Evolutionary conservation across 495 filamentous ascomycete species (phyloP), one percentile per base, ranked within the genome.

Genomic region (Tuber microsphaerosporum): DNA sequence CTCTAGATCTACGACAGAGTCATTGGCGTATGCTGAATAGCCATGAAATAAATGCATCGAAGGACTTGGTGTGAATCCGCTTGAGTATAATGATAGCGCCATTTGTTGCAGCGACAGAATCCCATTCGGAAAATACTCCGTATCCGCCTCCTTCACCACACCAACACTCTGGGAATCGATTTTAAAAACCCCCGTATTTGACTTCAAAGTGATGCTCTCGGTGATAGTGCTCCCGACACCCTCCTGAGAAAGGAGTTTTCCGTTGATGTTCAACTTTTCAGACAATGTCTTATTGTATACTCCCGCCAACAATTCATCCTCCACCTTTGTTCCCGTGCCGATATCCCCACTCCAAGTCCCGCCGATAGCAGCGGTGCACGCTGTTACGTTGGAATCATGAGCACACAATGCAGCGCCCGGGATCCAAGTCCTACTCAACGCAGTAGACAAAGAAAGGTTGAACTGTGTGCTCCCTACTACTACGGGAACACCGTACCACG

Each of bases 101-200:
- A 81, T 80, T 31, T 81, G 78, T 9, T 80, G 79, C 16, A 81
- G 71, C 10, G 74, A 76, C 42, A 81, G 70, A 72, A 77, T 77
- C 2, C 79, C 79, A 34, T 81, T 75, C 19, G 75, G 75, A 41
- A 78, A 73, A n/a, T 61, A 72, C 8, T 44, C 72, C 39, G 20
- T 68, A 46, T 76, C 34, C 39, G 75, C 79, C 5, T 65, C 65
- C 17, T 69, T 77, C 26, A 81, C 76, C 9, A 81, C 46, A 2
- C 79, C 77, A 6, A 81, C 37, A 14, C 69, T 37, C 70, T 76
- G 79, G 19, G 44, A 43, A n/a, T 72, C 56, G 69, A 81, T 73
- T 26, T 80, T 73, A 20, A 80, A 74, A 46, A 37, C 44, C 12
- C 79, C 79, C 12, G 79, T 80, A 26, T 80, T 73, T 7, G 76